Percentiles rank a stretch among this genome's conserved stretches.
These are phyloP conservation scores for Blepharisma japonicum DNA, from an alignment of 73 alveolate genomes.

Conservation along the genomic window DNA sequence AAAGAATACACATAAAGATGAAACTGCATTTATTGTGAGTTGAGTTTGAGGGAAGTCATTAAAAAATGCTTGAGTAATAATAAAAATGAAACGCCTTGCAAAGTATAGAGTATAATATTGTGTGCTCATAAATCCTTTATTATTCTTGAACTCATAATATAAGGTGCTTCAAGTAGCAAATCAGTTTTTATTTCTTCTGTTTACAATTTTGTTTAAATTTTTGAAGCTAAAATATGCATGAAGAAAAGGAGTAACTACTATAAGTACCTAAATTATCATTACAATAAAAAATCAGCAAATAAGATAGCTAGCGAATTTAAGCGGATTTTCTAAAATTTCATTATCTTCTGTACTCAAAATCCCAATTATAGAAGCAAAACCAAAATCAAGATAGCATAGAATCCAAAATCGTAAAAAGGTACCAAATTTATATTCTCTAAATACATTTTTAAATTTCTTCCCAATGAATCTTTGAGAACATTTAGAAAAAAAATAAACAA, in stretches of 20 bases:
- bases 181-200: not conserved
- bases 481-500: too few relatives aligned
- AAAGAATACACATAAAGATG: not conserved
- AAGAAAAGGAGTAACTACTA: not conserved
- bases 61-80: not conserved
- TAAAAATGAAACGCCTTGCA: not conserved
- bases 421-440: too few relatives aligned
- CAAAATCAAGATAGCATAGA: too few relatives aligned
- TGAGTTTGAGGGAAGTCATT: not conserved
- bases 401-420: too few relatives aligned
- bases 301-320: not conserved
- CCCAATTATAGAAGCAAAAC: too few relatives aligned
- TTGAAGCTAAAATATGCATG: not conserved
- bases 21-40: not conserved
- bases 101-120: conserved; percentile 9
- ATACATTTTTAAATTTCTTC: too few relatives aligned
- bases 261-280: not conserved
- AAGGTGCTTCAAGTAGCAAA: not conserved
- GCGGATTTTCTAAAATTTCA: not conserved
- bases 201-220: not conserved
- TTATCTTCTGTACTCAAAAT: too few relatives aligned
- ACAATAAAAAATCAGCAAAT: not conserved
- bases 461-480: too few relatives aligned
- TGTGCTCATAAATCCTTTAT: conserved; percentile 22
- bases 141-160: not conserved